Evolutionary conservation across 768 basidiomycete species (phyloP).

Genomic region (Clitopilus hobsonii): DNA sequence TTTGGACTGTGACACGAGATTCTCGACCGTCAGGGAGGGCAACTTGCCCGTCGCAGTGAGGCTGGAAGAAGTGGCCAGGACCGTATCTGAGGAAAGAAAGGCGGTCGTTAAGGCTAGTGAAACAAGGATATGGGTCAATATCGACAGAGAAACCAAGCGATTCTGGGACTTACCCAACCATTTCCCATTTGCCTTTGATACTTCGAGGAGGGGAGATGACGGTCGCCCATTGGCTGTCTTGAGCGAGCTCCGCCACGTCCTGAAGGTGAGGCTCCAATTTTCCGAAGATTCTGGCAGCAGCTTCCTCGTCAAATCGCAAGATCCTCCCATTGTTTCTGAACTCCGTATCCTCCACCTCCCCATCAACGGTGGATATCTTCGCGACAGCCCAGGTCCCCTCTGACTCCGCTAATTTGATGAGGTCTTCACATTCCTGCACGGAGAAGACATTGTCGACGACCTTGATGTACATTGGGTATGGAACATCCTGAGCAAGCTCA

Average conservation of each 20-base stretch:
- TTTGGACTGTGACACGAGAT: no score
- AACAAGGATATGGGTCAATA: no score
- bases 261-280: not conserved
- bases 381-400: not conserved
- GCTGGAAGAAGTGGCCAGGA: no score
- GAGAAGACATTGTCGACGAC: not conserved
- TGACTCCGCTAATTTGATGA: not conserved
- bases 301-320: not conserved
- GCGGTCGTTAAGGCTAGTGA: no score
- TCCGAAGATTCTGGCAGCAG: not conserved
- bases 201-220: not conserved
- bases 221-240: not conserved
- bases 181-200: not conserved
- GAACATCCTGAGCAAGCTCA: not conserved
- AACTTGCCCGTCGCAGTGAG: no score
- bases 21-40: no score
- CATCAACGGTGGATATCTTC: not conserved
- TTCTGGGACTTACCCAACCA: not conserved
- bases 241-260: not conserved
- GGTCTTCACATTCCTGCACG: not conserved
- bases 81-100: no score
- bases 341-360: not conserved
- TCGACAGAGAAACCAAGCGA: no score
- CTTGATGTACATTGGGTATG: not conserved
- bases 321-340: not conserved